Percentiles rank a stretch among this genome's conserved stretches.
phyloP scores from a whole-genome alignment of 352 stramenopile genomes.

The Phytopythium mirpurense region DNA sequence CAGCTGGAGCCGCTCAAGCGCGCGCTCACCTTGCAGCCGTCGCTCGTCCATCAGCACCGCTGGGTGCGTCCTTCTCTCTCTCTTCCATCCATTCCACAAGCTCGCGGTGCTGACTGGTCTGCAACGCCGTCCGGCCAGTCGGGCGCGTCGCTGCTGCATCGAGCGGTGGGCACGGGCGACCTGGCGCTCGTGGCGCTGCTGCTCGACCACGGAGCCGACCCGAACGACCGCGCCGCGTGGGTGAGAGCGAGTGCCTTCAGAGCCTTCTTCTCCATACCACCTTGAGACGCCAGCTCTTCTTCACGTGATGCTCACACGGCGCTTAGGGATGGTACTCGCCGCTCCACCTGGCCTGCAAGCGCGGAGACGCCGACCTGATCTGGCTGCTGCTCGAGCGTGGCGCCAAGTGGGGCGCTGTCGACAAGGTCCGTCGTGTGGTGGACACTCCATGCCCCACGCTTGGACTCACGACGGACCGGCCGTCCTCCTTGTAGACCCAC shows the following conservation, averaged over 20 bases:
- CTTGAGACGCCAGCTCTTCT: too few species aligned
- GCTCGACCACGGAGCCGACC: slow-evolving; percentile 35
- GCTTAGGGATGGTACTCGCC: slow-evolving; percentile 68
- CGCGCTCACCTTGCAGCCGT: slow-evolving; percentile 24
- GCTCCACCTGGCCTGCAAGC: slow-evolving; percentile 71
- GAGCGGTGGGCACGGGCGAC: slow-evolving; percentile 43
- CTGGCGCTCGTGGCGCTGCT: slow-evolving; percentile 39
- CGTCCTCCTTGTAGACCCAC: slow-evolving; percentile 20
- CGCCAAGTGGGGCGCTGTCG: slow-evolving; percentile 42
- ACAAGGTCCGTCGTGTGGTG: slow-evolving; percentile 48
- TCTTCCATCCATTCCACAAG: too few species aligned
- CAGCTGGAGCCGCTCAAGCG: slow-evolving; percentile 27
- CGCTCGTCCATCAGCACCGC: slow-evolving; percentile 38
- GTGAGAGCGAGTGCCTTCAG: slow-evolving; percentile 12
- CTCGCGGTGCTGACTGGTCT: too few species aligned
- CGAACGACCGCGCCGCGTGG: slow-evolving; percentile 61
- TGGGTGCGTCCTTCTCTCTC: slow-evolving; percentile 31
- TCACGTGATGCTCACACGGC: not conserved
- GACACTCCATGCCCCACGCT: too few species aligned
- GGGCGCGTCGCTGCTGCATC: slow-evolving; percentile 55
- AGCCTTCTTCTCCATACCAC: not conserved
- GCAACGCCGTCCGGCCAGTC: slow-evolving; percentile 31
- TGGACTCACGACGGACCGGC: too few species aligned
- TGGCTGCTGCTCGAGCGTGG: slow-evolving; percentile 55
- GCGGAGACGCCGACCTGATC: slow-evolving; percentile 54